phyloP scores from a whole-genome alignment of 1,139 yeast species.

The Sugiyamaella xylanicola region DNA sequence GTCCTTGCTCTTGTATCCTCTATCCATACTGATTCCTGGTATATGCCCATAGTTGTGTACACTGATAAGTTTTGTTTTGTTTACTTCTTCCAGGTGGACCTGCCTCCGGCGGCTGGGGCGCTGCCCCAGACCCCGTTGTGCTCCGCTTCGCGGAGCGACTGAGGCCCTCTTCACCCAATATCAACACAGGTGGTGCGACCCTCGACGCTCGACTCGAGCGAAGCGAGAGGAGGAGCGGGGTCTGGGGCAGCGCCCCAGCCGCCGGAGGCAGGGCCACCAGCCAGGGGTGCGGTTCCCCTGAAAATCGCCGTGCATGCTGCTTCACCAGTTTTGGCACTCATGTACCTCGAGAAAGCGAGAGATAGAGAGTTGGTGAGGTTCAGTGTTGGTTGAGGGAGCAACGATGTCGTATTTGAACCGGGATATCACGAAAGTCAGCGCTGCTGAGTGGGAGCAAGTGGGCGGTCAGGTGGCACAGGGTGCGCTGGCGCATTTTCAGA shows the following conservation, averaged over 20 bases:
- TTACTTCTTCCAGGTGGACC: neutral
- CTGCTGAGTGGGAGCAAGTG: conserved; percentile 7
- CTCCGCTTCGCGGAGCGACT: neutral
- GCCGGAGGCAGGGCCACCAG: neutral
- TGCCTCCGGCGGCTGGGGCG: conserved; percentile 9
- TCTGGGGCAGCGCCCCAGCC: neutral
- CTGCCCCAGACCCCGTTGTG: conserved; percentile 5
- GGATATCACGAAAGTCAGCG: conserved; percentile 15
- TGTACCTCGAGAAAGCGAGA: too few relatives aligned
- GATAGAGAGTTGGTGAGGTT: too few relatives aligned
- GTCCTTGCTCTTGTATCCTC: conserved; percentile 8
- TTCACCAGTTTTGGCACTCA: neutral
- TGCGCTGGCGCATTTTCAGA: neutral
- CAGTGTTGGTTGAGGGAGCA: neutral
- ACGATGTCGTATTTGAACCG: conserved; percentile 11
- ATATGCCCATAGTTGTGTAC: conserved; percentile 13
- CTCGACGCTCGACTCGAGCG: too few relatives aligned
- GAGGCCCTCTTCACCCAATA: too few relatives aligned
- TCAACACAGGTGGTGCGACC: too few relatives aligned
- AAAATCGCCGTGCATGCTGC: neutral
- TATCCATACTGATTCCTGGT: neutral
- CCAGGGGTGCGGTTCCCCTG: neutral
- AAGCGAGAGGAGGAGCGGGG: neutral
- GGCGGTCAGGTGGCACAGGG: conserved; percentile 4
- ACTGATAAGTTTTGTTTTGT: conserved; percentile 13